Base-by-base conservation (phyloP, 2,329 filamentous ascomycete genomes). In the Corinectria fuckeliana region DNA sequence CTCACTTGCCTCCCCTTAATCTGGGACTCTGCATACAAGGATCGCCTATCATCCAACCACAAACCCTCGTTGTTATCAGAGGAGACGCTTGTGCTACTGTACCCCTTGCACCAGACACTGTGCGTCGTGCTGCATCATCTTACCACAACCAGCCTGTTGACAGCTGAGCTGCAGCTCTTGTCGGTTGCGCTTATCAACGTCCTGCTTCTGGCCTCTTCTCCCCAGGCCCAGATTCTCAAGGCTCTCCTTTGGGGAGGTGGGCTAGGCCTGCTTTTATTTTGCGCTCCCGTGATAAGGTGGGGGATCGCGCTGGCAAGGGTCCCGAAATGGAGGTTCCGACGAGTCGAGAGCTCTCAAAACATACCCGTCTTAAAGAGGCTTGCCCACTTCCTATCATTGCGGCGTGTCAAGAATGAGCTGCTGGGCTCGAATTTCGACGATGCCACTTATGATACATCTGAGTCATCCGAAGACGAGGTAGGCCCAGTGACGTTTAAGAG, bases 241-340 rank as follows among this genome's bases (percentile, higher is more conserved):
- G 88, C 90, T 14, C 79, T 98, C 53, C 81, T 97, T 56, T 97
- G 91, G 91, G 81, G 88, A 42, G 89, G 94, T n/a, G 93, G 93
- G 1, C 75, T 97, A 26, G 84, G 86, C 44, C 75, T 96, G 14
- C 86, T 97, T 52, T 77, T 94, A 4, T 79, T 86, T 5, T 96
- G 92, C 71, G 86, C 87, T 26, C 83, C 88, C 26, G 85, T 95
- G 11, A 85, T 98, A 32, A 85, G 84, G 68, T 96, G 92, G 91
- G 93, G 91, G 44, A 90, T 98, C 52, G 85, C 89, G 23, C 79
- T 99, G 61, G 93, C 94, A 50, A 85, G 94, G 57, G 91, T 98
- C 16, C 95, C 95, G 2, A 92, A 88, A 68, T 97, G 94, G 92
- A 91, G 93, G 41, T 93, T 98, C 69, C 85, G 87, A 67, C 86